Base-by-base conservation (phyloP, 1,284 basidiomycete genomes). In the Sanghuangporus weigelae region DNA sequence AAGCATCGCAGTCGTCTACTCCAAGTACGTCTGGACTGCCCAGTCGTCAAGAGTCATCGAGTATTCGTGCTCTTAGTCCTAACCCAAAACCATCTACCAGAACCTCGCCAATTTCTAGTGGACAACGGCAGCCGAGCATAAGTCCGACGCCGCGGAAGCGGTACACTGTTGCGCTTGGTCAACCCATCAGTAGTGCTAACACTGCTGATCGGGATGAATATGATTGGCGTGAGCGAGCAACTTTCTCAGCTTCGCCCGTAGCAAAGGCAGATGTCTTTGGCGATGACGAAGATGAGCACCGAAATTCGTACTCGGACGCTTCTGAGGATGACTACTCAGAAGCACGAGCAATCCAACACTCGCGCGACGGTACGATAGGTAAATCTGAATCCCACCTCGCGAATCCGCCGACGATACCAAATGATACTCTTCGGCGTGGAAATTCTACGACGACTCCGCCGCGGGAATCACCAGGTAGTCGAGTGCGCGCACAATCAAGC, bases 101-200 rank as follows among this genome's bases (percentile, higher is more conserved):
- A 3, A 61, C 73, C 48, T 70, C 72, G 1, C 74, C 67, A 16
- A 19, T 54, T 8, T 54, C 53, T 54, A 42, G 38, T 16, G 10
- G 19, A 31, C 54, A 50, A 23, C 54, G 81, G n/a, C 78, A 78
- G 12, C 73, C 78, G 0, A 89, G 80, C 63, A 78, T 85, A 36
- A 89, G 87, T 67, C 89, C 89, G 1, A 68, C 76, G 3, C 67
- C 72, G 1, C 76, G 87, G 54, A 93, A 93, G 70, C 79, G 91
- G 40, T 92, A 93, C 71, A 92, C 91, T 0, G 89, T 92, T 51
- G 90, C 91, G 1, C 79, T 93, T 0, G 90, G 90, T 14, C 84
- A 81, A 4, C 86, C 87, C 0, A 84, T 89, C 64, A 79, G 81
- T 38, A 73, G 79, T 57, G 77, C 82, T 7, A 57, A 48, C n/a